Percentiles rank a stretch among this genome's conserved stretches.
phyloP scores from a whole-genome alignment of 1,284 basidiomycete genomes.

The Apiotrichum akiyoshidainum region DNA sequence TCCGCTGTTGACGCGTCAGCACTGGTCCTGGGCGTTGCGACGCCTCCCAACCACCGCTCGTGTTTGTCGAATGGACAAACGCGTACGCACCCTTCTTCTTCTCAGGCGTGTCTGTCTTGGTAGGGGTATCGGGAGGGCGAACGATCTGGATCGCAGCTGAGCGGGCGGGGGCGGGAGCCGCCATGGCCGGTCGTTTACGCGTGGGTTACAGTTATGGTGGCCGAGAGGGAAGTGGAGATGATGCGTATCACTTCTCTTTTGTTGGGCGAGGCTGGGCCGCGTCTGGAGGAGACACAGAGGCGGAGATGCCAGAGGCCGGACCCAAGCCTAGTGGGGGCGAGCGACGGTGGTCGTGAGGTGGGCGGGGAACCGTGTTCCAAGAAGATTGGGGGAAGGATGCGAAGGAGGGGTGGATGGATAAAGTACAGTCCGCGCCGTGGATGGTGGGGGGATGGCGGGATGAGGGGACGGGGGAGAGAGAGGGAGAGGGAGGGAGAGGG shows the following conservation, averaged over 20 bases:
- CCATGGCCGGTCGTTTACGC: constrained; percentile 11
- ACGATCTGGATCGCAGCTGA: constrained; percentile 62
- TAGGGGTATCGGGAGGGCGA: constrained; percentile 45
- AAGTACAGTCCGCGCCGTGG: background rate
- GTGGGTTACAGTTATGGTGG: background rate
- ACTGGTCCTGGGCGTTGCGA: constrained; percentile 32
- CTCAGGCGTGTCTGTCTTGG: constrained; percentile 18
- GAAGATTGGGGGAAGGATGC: background rate
- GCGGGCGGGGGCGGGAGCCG: constrained; percentile 26
- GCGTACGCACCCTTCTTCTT: constrained; percentile 22
- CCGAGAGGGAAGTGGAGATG: background rate
- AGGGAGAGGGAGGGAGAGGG: background rate
- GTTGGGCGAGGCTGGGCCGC: background rate
- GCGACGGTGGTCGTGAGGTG: background rate
- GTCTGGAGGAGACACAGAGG: background rate
- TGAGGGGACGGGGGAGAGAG: background rate
- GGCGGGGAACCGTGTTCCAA: background rate
- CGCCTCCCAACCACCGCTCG: background rate
- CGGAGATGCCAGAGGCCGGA: background rate
- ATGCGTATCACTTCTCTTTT: background rate
- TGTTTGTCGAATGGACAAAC: background rate
- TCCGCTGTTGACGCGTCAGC: constrained; percentile 44
- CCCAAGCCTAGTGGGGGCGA: background rate
- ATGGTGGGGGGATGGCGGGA: background rate
- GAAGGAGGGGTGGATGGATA: background rate